Evolutionary conservation across 306 rosid species (phyloP).

Genomic region (Inga oerstediana): DNA sequence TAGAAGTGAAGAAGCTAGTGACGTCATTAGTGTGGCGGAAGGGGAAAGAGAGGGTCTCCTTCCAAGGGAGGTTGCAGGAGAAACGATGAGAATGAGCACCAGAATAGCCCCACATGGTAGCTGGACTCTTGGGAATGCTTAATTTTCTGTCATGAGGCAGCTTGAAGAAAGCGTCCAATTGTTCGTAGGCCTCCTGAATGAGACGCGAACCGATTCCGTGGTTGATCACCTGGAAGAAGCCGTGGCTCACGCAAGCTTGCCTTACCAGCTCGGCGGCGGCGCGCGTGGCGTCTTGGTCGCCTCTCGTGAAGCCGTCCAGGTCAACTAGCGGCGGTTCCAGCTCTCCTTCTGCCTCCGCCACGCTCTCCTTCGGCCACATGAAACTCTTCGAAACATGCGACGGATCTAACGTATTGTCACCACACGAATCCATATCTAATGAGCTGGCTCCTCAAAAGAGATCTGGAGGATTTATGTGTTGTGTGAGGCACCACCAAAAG

Average conservation of each 20-base stretch:
- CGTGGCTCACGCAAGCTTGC: conserved; percentile 57
- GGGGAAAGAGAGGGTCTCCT: conserved; percentile 71
- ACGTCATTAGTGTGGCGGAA: conserved; percentile 38
- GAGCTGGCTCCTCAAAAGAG: background rate
- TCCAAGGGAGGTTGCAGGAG: conserved; percentile 71
- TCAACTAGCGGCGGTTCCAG: conserved; percentile 55
- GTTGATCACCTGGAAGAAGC: conserved; percentile 69
- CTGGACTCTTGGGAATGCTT: conserved; percentile 29
- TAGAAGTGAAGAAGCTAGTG: conserved; percentile 41
- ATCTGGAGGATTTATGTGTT: background rate
- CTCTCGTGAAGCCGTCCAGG: conserved; percentile 56
- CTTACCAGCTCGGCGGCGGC: conserved; percentile 39
- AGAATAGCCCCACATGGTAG: conserved; percentile 57
- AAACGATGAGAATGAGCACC: conserved; percentile 75
- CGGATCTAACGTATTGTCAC: background rate
- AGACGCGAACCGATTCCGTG: conserved; percentile 60
- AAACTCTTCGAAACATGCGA: conserved; percentile 27
- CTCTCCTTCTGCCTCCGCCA: conserved; percentile 43
- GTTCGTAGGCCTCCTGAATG: conserved; percentile 40
- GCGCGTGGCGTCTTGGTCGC: conserved; percentile 44
- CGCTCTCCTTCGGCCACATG: conserved; percentile 59
- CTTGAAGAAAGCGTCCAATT: conserved; percentile 50
- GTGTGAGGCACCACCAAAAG: background rate
- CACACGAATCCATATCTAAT: background rate
- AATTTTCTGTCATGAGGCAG: conserved; percentile 45